Conservation (phyloP, 805 yeast genomes). For the Candida sonorensis region DNA sequence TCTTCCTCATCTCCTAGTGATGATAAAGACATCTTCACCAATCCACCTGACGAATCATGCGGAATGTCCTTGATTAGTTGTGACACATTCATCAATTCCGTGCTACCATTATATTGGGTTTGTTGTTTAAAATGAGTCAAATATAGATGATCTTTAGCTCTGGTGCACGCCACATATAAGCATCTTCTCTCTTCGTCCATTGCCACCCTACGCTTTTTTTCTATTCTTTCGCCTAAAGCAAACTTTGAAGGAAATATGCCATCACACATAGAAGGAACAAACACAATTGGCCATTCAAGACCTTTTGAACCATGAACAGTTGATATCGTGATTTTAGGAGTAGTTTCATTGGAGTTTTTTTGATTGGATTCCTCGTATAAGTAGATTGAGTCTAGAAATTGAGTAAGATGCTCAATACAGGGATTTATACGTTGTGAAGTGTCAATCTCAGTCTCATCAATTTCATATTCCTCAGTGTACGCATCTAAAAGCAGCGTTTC, state of each 20-base stretch:
- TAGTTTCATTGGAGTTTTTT: slow-evolving; percentile 4
- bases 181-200: slow-evolving; percentile 77
- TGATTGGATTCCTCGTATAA: slow-evolving; percentile 20
- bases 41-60: too few relatives aligned
- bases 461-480: slow-evolving; percentile 8
- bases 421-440: too few relatives aligned
- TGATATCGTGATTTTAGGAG: slow-evolving; percentile 38
- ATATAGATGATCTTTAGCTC: slow-evolving; percentile 51
- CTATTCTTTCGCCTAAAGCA: slow-evolving; percentile 27
- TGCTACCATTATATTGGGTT: slow-evolving; percentile 10
- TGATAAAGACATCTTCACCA: too few relatives aligned
- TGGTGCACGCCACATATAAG: slow-evolving; percentile 81
- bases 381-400: slow-evolving; percentile 27
- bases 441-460: slow-evolving; percentile 12
- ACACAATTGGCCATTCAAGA: slow-evolving; percentile 91
- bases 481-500: slow-evolving; percentile 18
- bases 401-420: slow-evolving; percentile 17
- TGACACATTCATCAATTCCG: background rate
- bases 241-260: slow-evolving; percentile 57
- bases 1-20: too few relatives aligned
- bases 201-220: slow-evolving; percentile 21
- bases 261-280: slow-evolving; percentile 66
- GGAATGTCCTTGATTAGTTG: background rate
- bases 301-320: slow-evolving; percentile 95
- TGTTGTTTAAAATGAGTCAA: slow-evolving; percentile 15